A percentile compares a stretch with the other conserved stretches of the same genome.
Conservation (phyloP, 2,329 filamentous ascomycete species). For the Calonectria pseudoreteaudii region DNA sequence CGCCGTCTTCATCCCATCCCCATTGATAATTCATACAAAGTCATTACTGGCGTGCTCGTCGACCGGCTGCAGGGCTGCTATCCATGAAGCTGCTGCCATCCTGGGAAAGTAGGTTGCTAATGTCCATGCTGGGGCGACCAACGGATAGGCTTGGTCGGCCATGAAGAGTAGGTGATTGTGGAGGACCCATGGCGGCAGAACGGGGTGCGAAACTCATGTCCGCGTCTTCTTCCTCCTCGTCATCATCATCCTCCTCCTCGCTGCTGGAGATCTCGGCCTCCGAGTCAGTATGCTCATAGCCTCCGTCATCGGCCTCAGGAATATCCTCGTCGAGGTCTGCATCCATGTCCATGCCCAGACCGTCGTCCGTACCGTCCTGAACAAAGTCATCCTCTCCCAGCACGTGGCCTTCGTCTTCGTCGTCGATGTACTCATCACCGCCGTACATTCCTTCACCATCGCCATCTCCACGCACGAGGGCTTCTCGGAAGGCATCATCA, state of each 20-base stretch:
- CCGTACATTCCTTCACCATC: slow-evolving; percentile 64
- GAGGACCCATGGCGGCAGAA: slow-evolving; percentile 48
- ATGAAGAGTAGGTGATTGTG: slow-evolving; percentile 52
- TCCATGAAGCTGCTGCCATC: slow-evolving; percentile 69
- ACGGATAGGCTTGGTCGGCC: slow-evolving; percentile 42
- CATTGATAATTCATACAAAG: slow-evolving; percentile 24
- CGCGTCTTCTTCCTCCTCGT: slow-evolving; percentile 43
- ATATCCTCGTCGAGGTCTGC: slow-evolving; percentile 79
- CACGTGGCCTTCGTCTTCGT: slow-evolving; percentile 68
- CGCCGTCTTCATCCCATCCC: slow-evolving; percentile 17
- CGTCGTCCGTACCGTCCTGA: slow-evolving; percentile 45
- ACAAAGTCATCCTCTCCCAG: slow-evolving; percentile 72
- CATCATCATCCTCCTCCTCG: slow-evolving; percentile 54
- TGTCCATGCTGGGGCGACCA: slow-evolving; percentile 64
- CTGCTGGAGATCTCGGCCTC: slow-evolving; percentile 72
- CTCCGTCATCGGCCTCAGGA: slow-evolving; percentile 71
- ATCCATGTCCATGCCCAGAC: slow-evolving; percentile 63
- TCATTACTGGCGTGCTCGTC: slow-evolving; percentile 47
- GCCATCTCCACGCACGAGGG: slow-evolving; percentile 63
- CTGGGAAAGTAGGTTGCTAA: slow-evolving; percentile 66
- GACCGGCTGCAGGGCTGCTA: slow-evolving; percentile 62
- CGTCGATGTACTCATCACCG: slow-evolving; percentile 65
- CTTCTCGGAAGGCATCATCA: slow-evolving; percentile 73
- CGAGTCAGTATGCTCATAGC: slow-evolving; percentile 84
- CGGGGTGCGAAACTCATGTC: slow-evolving; percentile 55